A percentile compares a stretch with the other conserved stretches of the same genome.
phyloP scores from a whole-genome alignment of 208 protist species.

The Leishmania lainsoni region DNA sequence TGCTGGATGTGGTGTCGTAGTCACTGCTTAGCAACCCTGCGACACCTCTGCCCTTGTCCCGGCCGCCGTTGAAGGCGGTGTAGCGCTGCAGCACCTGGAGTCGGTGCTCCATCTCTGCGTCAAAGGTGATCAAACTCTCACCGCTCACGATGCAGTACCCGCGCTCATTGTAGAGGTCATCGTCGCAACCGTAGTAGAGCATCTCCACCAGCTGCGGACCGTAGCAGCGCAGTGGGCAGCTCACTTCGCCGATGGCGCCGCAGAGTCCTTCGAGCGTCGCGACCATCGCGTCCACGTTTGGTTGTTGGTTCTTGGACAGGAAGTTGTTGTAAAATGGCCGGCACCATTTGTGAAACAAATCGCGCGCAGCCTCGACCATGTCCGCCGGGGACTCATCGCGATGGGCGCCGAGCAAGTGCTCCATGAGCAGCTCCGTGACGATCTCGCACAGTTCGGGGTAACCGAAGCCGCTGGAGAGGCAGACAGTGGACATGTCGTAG shows the following conservation, averaged over 20 bases:
- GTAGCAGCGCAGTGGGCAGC: conserved; percentile 52
- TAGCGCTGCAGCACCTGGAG: conserved; percentile 38
- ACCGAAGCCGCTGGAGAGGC: conserved; percentile 47
- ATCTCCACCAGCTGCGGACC: conserved; percentile 62
- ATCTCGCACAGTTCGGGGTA: conserved; percentile 71
- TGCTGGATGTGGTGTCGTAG: conserved; percentile 12
- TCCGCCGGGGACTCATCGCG: conserved; percentile 26
- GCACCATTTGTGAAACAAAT: conserved; percentile 75
- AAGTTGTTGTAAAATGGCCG: conserved; percentile 67
- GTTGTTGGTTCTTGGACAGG: conserved; percentile 41
- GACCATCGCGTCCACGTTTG: conserved; percentile 72
- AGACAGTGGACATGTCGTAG: conserved; percentile 68
- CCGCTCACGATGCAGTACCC: conserved; percentile 85
- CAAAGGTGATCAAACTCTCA: conserved; percentile 71
- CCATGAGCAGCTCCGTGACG: conserved; percentile 76
- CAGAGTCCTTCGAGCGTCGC: conserved; percentile 68
- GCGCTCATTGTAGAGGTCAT: conserved; percentile 67
- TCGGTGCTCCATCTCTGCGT: conserved; percentile 36
- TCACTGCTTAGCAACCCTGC: conserved; percentile 13
- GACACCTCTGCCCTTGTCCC: not conserved
- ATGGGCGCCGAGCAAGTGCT: conserved; percentile 45
- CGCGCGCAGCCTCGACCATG: conserved; percentile 28
- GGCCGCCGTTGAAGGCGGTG: conserved; percentile 26
- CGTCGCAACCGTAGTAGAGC: conserved; percentile 75
- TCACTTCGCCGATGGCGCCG: conserved; percentile 44